phyloP scores from a whole-genome alignment of 768 basidiomycete genomes.

The Paxillus ammoniavirescens region DNA sequence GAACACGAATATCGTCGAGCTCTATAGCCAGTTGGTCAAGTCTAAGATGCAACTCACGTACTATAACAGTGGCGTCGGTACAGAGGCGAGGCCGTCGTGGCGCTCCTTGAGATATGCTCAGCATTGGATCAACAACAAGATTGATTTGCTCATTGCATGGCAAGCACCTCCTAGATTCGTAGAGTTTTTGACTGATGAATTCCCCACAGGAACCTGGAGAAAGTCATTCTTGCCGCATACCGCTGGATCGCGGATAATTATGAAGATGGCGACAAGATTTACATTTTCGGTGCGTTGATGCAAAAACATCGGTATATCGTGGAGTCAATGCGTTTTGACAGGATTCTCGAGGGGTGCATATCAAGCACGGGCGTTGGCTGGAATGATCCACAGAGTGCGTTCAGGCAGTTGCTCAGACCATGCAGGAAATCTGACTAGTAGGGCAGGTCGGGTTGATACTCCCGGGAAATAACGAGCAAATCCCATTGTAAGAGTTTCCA shows the following conservation, averaged over 20 bases:
- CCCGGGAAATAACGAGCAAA: constrained; percentile 33
- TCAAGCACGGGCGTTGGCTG: constrained; percentile 34
- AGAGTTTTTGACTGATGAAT: too few species aligned
- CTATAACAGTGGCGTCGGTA: constrained; percentile 36
- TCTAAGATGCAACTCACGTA: constrained; percentile 27
- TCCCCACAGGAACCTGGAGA: constrained; percentile 29
- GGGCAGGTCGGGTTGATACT: constrained; percentile 34
- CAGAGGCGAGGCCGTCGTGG: constrained; percentile 19
- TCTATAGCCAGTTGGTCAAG: constrained; percentile 26
- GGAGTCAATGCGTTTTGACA: constrained; percentile 1
- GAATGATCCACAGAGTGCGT: constrained; percentile 32
- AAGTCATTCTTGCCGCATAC: constrained; percentile 28
- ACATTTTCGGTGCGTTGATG: constrained; percentile 30
- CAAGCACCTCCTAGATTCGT: constrained; percentile 1
- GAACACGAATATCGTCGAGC: constrained; percentile 4
- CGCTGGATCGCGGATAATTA: constrained; percentile 35
- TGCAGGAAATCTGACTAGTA: not conserved
- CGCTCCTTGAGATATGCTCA: constrained; percentile 14
- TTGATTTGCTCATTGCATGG: constrained; percentile 34
- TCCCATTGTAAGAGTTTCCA: constrained; percentile 30
- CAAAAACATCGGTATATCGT: not conserved
- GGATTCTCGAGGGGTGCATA: constrained; percentile 41
- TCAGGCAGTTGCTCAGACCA: not conserved
- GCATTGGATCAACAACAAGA: constrained; percentile 19
- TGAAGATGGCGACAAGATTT: constrained; percentile 30